Conservation (phyloP, 805 yeast genomes). For the Isabelozyma gotoi region DNA sequence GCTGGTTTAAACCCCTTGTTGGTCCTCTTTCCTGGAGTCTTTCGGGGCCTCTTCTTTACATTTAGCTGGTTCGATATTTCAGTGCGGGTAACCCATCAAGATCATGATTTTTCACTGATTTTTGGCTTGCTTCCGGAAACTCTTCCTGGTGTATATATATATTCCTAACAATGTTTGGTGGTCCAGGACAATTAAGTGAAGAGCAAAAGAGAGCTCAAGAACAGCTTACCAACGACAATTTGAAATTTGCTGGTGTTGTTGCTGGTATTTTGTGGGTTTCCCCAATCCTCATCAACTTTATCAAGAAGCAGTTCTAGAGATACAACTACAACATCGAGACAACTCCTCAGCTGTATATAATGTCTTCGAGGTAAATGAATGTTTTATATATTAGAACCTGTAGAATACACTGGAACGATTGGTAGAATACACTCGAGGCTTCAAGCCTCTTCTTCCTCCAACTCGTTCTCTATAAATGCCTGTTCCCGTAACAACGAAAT, state of each 20-base stretch:
- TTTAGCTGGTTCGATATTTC: background rate
- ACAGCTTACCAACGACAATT: conserved; percentile 57
- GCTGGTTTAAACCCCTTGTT: background rate
- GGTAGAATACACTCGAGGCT: no score
- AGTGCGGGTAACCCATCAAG: background rate
- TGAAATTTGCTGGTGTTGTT: conserved; percentile 57
- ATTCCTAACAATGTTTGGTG: conserved; percentile 41
- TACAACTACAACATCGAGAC: background rate
- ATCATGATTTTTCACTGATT: background rate
- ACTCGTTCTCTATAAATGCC: background rate
- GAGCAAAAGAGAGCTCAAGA: conserved; percentile 69
- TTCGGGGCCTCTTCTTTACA: no score
- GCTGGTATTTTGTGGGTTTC: conserved; percentile 64
- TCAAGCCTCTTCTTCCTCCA: background rate
- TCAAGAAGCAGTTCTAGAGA: conserved; percentile 46
- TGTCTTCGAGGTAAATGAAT: background rate
- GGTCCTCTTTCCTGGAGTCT: no score
- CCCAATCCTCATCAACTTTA: conserved; percentile 57
- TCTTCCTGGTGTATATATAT: background rate
- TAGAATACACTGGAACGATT: no score
- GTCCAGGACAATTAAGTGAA: conserved; percentile 53
- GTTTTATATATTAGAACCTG: background rate
- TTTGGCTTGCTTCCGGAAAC: background rate
- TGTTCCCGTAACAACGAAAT: conserved; percentile 32
- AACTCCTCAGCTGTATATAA: no score